Conservation (phyloP, 768 basidiomycete genomes). For the Hericium rajendrae region DNA sequence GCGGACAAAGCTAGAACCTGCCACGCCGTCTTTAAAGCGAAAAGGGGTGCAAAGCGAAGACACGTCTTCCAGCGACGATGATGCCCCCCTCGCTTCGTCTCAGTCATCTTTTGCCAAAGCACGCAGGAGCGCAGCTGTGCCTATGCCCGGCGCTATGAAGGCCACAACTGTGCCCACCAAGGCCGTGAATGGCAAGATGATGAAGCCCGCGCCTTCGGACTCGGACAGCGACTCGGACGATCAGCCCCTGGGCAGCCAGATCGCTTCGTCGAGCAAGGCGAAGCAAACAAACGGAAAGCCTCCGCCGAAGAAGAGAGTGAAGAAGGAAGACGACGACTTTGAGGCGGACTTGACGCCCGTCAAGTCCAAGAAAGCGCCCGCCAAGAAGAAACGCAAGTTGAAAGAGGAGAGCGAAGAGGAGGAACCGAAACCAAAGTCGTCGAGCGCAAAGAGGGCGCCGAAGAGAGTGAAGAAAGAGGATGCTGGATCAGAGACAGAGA, state of each 20-base stretch:
- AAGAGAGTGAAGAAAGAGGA: slow-evolving; percentile 52
- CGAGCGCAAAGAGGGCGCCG: slow-evolving; percentile 16
- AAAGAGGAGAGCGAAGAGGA: slow-evolving; percentile 50
- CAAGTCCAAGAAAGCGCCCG: slow-evolving; percentile 15
- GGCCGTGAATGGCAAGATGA: slow-evolving; percentile 27
- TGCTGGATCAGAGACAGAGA: slow-evolving; percentile 29
- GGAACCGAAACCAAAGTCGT: slow-evolving; percentile 26
- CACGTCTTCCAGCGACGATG: slow-evolving; percentile 31
- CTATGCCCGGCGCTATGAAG: slow-evolving; percentile 32
- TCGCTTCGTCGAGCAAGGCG: slow-evolving; percentile 14
- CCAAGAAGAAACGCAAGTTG: slow-evolving; percentile 23
- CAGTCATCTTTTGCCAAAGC: slow-evolving; percentile 65
- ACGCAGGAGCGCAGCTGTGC: slow-evolving; percentile 26
- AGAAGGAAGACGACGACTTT: slow-evolving; percentile 24
- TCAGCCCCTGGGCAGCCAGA: slow-evolving; percentile 20
- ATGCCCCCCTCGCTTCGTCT: slow-evolving; percentile 64
- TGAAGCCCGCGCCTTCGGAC: slow-evolving; percentile 24
- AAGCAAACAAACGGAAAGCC: slow-evolving; percentile 32
- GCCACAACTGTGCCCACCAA: slow-evolving; percentile 27
- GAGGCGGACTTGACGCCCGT: slow-evolving; percentile 25
- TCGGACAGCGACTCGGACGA: slow-evolving; percentile 33
- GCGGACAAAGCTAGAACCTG: slow-evolving; percentile 34
- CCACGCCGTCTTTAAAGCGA: slow-evolving; percentile 32
- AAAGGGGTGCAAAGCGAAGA: slow-evolving; percentile 3
- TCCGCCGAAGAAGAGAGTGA: slow-evolving; percentile 34